Conservation (phyloP, 805 yeast genomes). For the Ogataea methanolica region DNA sequence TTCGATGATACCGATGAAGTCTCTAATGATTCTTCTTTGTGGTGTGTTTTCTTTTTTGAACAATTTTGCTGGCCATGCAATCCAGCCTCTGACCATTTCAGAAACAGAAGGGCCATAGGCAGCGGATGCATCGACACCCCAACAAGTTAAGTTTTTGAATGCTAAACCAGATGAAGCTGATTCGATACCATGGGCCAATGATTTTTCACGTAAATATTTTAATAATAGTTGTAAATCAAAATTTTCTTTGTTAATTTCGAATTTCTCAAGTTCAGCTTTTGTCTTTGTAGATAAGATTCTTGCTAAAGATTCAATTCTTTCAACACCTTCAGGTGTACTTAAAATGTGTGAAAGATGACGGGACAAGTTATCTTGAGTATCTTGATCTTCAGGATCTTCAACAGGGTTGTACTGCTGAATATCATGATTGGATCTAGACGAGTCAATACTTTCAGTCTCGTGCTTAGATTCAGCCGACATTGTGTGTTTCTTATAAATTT, state of each 20-base stretch:
- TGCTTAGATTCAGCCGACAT: not conserved
- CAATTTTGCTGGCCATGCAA: conserved; percentile 26
- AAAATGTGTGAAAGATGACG: conserved; percentile 25
- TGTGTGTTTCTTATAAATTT: not conserved
- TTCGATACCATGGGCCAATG: conserved; percentile 41
- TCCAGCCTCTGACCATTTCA: conserved; percentile 35
- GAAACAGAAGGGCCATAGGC: conserved; percentile 45
- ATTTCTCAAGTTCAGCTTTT: conserved; percentile 37
- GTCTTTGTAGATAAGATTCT: conserved; percentile 47
- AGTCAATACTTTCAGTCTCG: conserved; percentile 22
- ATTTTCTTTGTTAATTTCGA: conserved; percentile 41
- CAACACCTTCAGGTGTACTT: conserved; percentile 23
- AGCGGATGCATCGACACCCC: conserved; percentile 50
- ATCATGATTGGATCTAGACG: conserved; percentile 17
- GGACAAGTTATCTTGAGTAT: conserved; percentile 20
- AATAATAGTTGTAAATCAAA: conserved; percentile 42
- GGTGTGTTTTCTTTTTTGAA: conserved; percentile 30
- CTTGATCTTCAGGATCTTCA: conserved; percentile 23
- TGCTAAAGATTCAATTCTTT: conserved; percentile 43
- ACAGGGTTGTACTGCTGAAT: conserved; percentile 23
- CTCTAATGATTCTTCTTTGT: conserved; percentile 34
- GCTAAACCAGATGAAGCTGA: conserved; percentile 49
- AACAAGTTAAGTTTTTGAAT: conserved; percentile 38
- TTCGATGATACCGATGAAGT: conserved; percentile 36
- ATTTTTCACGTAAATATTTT: conserved; percentile 34